phyloP scores from a whole-genome alignment of 2,329 filamentous ascomycete species.

The Fusarium sp. region DNA sequence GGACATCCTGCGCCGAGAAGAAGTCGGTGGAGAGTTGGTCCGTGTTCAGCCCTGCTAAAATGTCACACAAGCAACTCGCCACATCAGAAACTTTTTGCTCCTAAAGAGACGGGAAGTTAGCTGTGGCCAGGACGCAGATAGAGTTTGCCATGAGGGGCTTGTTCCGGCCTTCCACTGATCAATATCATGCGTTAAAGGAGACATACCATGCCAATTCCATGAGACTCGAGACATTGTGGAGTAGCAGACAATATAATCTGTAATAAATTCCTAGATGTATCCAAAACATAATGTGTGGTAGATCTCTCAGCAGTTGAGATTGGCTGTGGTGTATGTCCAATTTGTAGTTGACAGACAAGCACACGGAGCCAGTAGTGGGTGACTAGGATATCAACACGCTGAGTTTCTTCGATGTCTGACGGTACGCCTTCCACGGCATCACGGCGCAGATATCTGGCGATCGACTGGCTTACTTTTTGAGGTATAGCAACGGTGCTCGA shows the following conservation, averaged over 20 bases:
- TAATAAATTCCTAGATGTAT: constrained; percentile 32
- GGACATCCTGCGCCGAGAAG: constrained; percentile 11
- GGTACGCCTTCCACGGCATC: neutral
- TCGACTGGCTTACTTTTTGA: neutral
- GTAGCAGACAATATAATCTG: constrained; percentile 25
- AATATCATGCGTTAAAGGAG: neutral
- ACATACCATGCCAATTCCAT: constrained; percentile 43
- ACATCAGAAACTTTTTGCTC: constrained; percentile 42
- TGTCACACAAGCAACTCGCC: constrained; percentile 40
- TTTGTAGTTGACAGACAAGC: constrained; percentile 35
- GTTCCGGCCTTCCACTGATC: neutral
- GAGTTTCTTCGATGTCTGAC: constrained; percentile 37
- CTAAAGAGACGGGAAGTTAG: constrained; percentile 6
- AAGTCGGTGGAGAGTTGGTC: constrained; percentile 6
- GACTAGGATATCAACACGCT: constrained; percentile 36
- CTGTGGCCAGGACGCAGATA: neutral
- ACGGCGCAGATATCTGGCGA: neutral
- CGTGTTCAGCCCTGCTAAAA: constrained; percentile 12
- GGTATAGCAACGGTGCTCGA: neutral
- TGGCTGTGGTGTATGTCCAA: neutral
- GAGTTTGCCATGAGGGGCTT: neutral
- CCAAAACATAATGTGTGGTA: constrained; percentile 6
- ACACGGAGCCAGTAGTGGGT: constrained; percentile 41
- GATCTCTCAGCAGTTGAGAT: neutral
- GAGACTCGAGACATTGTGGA: constrained; percentile 27